These are phyloP conservation scores for Penicillium paneum DNA, from an alignment of 2,329 filamentous ascomycete genomes.

Conservation along the genomic window DNA sequence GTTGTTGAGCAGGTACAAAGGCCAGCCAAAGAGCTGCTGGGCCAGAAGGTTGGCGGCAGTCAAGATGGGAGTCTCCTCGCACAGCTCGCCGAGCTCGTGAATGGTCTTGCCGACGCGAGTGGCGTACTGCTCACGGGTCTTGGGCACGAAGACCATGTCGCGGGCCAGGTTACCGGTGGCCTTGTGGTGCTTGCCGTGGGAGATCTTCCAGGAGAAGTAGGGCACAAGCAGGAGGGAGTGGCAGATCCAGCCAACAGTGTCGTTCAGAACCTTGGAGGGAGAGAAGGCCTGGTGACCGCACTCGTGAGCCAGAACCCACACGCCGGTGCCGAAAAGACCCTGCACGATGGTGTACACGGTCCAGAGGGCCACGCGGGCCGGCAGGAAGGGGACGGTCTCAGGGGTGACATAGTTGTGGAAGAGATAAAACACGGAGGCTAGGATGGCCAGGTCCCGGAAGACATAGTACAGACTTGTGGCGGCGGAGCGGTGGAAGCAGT, in stretches of 20 bases:
- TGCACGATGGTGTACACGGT: conserved; percentile 74
- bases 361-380: conserved; percentile 64
- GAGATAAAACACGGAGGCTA: conserved; percentile 76
- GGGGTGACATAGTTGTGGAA: conserved; percentile 89
- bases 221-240: conserved; percentile 88
- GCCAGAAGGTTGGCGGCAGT: conserved; percentile 70
- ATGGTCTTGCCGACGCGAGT: conserved; percentile 67
- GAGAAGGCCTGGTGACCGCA: conserved; percentile 98
- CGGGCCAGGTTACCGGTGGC: conserved; percentile 94
- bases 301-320: conserved; percentile 97
- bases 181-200: conserved; percentile 99
- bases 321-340: conserved; percentile 86
- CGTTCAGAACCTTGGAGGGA: conserved; percentile 83
- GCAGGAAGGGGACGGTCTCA: conserved; percentile 69
- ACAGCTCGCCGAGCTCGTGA: conserved; percentile 82
- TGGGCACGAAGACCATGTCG: conserved; percentile 98
- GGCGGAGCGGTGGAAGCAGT: conserved; percentile 90
- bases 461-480: conserved; percentile 76
- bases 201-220: conserved; percentile 99
- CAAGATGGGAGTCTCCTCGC: conserved; percentile 88
- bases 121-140: conserved; percentile 79
- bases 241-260: conserved; percentile 85
- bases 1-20: conserved; percentile 84
- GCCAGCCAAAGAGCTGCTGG: conserved; percentile 93
- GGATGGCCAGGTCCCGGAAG: conserved; percentile 69